Base-by-base conservation (phyloP, 1,139 yeast genomes). In the Saccharomyces hybrid region DNA sequence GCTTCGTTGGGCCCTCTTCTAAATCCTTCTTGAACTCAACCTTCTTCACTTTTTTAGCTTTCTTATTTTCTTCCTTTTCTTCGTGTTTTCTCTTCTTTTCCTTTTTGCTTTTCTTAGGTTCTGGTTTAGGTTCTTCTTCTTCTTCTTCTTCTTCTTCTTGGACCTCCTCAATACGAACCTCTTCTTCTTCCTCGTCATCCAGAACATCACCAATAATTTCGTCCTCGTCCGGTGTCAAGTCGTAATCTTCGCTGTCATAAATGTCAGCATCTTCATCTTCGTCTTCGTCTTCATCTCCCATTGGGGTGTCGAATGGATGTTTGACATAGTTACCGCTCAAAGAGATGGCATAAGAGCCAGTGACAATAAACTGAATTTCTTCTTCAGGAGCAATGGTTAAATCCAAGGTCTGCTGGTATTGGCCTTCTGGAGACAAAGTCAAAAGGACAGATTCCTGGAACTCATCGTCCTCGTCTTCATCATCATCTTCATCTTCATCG, bases 261-360 rank as follows among this genome's bases (percentile, higher is more conserved):
- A 78, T 81, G 61, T 78, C 84, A 61, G 77, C 75, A 47, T 68
- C 75, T 28, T 67, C 71, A 51, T 79, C 81, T 48, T 68, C 75
- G 27, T 67, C 71, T 51, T 78, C 81, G 52, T 78, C 83, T 44
- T 78, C 85, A 54, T 80, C 86, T 63, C 86, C 95, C 63, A 62
- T 56, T 50, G 69, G 65, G 16, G 67, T 62, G 58, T 70, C 73
- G 54, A 84, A 90, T 72, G 98, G 97, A 74, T 90, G 97, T 70
- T 88, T 95, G 69, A 93, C 86, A 76, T 86, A 89, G 84, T 93
- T 91, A 78, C 99, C 99, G 65, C 89, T 80, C 68, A 93, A 78
- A 73, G 91, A 95, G 63, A 93, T 79, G 64, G 96, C 87, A 77
- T 89, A 90, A 42, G 98, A 90, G 66, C 99, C 99, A 61, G 96